phyloP scores from a whole-genome alignment of 495 filamentous ascomycete genomes.

The Aspergillus nidulans region DNA sequence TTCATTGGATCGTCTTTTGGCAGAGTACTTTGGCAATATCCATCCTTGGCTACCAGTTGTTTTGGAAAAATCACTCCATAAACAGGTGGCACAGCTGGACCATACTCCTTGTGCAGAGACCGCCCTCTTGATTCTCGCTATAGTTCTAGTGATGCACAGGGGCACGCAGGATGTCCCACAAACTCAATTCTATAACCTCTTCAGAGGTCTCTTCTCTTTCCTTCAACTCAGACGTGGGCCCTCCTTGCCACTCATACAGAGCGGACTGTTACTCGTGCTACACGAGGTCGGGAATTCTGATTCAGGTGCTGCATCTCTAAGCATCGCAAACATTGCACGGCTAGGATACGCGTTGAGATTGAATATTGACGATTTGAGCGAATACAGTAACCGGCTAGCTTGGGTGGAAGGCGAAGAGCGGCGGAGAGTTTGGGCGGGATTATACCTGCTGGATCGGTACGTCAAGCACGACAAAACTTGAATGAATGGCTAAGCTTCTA shows the following conservation, averaged over 20 bases:
- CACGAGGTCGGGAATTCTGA: not conserved
- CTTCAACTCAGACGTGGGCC: not conserved
- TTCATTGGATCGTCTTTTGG: not conserved
- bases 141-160: not conserved
- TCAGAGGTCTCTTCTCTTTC: constrained; percentile 7
- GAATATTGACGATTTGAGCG: constrained; percentile 1
- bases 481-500: too few relatives aligned
- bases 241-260: not conserved
- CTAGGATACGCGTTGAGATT: not conserved
- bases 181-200: not conserved
- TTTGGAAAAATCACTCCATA: not conserved
- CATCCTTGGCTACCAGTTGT: constrained; percentile 6
- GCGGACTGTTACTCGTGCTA: not conserved
- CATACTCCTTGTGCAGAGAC: not conserved
- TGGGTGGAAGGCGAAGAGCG: not conserved
- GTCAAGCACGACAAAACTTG: not conserved
- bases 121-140: not conserved
- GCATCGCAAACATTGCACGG: not conserved
- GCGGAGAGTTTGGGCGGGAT: constrained; percentile 1
- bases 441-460: constrained; percentile 6
- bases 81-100: not conserved
- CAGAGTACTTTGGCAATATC: not conserved
- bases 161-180: not conserved
- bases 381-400: too few relatives aligned
- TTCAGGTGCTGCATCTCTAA: not conserved